A percentile compares a stretch with the other conserved stretches of the same genome.
Conservation (phyloP, 2,329 filamentous ascomycete species). For the Verticillium tricorpus region DNA sequence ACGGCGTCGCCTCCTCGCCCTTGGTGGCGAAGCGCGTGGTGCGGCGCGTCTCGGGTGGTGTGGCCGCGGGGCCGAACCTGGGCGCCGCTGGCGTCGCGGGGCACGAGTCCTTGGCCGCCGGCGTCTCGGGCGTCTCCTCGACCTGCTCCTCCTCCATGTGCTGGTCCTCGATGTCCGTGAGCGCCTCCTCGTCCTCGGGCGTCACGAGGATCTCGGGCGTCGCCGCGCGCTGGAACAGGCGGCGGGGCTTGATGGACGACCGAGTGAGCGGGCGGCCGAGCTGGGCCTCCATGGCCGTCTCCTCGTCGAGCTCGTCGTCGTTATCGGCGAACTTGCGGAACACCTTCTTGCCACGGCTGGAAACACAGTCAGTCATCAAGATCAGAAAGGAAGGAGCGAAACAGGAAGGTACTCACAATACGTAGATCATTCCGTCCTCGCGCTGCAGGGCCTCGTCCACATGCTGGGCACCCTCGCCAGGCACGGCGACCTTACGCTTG, state of each 20-base stretch:
- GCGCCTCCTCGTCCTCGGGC: constrained; percentile 55
- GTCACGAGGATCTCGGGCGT: constrained; percentile 11
- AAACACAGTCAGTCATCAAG: constrained; percentile 19
- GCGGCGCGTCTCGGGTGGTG: constrained; percentile 59
- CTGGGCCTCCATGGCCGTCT: constrained; percentile 26
- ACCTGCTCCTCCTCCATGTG: constrained; percentile 28
- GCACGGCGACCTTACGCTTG: constrained; percentile 50
- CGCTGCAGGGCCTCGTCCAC: constrained; percentile 61
- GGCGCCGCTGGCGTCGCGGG: constrained; percentile 48
- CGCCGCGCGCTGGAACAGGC: constrained; percentile 50
- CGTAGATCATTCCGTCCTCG: constrained; percentile 69
- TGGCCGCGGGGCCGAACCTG: constrained; percentile 48
- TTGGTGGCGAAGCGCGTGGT: constrained; percentile 53
- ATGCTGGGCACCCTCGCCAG: constrained; percentile 52
- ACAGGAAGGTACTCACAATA: constrained; percentile 59
- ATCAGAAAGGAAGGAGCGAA: constrained; percentile 1
- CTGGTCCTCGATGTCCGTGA: constrained; percentile 54
- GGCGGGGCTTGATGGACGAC: constrained; percentile 65
- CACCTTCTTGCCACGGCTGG: constrained; percentile 72
- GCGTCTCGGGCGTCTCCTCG: constrained; percentile 24
- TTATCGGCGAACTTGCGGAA: constrained; percentile 62
- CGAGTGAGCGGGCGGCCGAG: constrained; percentile 51
- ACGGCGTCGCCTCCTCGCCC: constrained; percentile 34
- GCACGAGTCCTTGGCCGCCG: constrained; percentile 12
- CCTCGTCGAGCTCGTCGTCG: constrained; percentile 29